Base-by-base conservation (phyloP, 257 asterid species). In the Solanum acaule region DNA sequence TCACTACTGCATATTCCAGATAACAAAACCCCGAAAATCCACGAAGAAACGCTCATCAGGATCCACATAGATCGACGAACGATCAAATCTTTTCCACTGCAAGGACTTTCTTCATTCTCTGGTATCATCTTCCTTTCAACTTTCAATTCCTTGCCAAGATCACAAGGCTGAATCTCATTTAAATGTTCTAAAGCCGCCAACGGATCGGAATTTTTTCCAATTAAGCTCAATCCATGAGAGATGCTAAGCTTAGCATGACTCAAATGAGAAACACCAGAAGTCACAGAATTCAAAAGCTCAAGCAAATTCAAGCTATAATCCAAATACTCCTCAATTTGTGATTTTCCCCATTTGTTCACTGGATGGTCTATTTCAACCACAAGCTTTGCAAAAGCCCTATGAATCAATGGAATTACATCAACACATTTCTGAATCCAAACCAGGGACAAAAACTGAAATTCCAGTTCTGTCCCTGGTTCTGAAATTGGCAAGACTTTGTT, bases 311-410 rank as follows among this genome's bases (percentile, higher is more conserved):
- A 84, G 87, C 88, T 92, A 90, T 92, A 90, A 33, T 83, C 88
- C 87, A 93, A 91, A 73, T 93, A 96, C 38, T 92, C 94, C 20
- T 93, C 93, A 6, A 91, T 86, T 78, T 90, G 91, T 52, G 56
- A 68, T 5, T 83, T 77, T 8, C 93, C 91, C 98, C 95, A 95
- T 86, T 61, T 89, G 42, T 23, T 86, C 91, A 91, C 91, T 20
- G 96, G 98, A 71, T 91, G 88, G 89, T 95, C 96, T 56, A 94
- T 73, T 75, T 92, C 92, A 52, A 90, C 91, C 86, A 87, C 94
- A 83, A 95, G 87, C 77, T 90, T 88, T 0, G 95, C 91, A 22
- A 96, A 93, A 33, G 97, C 96, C 78, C 68, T 84, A 91, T 90
- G 89, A 46, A 87, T 86, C 71, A 90, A 2, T 49, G 88, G 88